Evolutionary conservation across 2,329 filamentous ascomycete species (phyloP), one percentile per base, ranked within the genome.

Genomic region (Parastagonospora avenae): DNA sequence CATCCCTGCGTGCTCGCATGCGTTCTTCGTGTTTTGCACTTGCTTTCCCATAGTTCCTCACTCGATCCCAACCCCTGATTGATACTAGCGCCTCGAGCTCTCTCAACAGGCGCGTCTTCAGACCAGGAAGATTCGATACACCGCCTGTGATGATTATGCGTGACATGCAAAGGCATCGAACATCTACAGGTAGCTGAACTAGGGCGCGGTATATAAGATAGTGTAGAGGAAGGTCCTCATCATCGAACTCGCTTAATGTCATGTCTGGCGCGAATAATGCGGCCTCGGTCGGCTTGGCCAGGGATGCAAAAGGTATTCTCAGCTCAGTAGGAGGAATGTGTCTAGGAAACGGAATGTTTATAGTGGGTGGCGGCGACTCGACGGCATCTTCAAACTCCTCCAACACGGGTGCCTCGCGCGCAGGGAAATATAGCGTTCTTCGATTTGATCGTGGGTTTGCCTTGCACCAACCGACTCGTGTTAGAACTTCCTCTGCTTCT

Each of bases 141-240:
- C 91, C 91, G 29, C 94, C 94, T 0, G 88, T 88, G 66, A 99
- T 89, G 12, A 96, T 79, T 39, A 97, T 89, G 33, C 93, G 89
- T 1, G 92, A 87, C 86, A 97, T 94, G 72, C 93, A 97, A 4
- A 88, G 76, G 1, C 89, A 87, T 19, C 94, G 86, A 4, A 92
- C 86, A 72, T 99, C 94, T 4, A 93, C 77, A 0, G 92, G 90
- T 1, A 97, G 79, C 7, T 85, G 81, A 1, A 95, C 79, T 1
- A 99, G 81, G 32, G 86, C 83, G 46, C 84, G 83, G 74, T 96
- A 95, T 2, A 95, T 79, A 8, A 97, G 81, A 10, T 86, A 70
- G 44, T 90, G 90, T 1, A 97, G 66, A 0, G 93, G 87, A 14
- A 90, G 81, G 58, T 97, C 93, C 61, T 99, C 82, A 63, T 97